These are phyloP conservation scores for Fusarium continuum DNA, from an alignment of 2,329 filamentous ascomycete genomes.

Conservation along the genomic window DNA sequence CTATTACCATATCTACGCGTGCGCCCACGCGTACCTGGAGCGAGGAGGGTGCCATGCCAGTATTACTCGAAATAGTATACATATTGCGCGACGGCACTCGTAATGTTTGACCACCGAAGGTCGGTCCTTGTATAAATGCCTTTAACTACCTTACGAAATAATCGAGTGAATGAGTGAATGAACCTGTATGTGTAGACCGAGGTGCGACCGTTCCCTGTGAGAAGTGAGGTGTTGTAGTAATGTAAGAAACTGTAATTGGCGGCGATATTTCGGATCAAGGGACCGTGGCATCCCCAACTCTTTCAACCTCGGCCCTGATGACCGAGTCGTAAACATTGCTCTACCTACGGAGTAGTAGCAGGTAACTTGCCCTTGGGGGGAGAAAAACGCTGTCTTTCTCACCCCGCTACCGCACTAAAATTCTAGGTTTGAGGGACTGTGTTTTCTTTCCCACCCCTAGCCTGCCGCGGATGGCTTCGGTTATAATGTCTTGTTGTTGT, in stretches of 20 bases:
- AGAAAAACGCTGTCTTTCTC: no score
- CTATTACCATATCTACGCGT: conserved; percentile 32
- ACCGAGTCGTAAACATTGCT: no score
- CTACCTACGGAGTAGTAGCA: no score
- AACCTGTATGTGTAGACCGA: neutral
- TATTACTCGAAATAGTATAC: conserved; percentile 13
- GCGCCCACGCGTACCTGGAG: neutral
- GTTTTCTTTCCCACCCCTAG: no score
- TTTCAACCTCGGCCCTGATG: conserved; percentile 40
- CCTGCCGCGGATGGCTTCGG: conserved; percentile 2
- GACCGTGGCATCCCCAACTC: conserved; percentile 23
- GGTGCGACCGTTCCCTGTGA: conserved; percentile 3
- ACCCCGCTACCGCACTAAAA: no score
- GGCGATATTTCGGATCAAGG: conserved; percentile 41
- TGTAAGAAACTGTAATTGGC: neutral
- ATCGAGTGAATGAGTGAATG: no score
- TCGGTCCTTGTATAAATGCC: neutral
- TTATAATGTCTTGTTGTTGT: conserved; percentile 4
- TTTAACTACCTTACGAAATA: no score
- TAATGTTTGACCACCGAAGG: neutral
- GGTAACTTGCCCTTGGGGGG: no score
- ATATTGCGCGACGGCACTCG: neutral
- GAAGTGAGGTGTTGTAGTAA: neutral
- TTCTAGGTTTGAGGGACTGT: no score
- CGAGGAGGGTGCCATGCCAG: neutral